phyloP scores from a whole-genome alignment of 2,329 filamentous ascomycete species.

The Penicillium sp. region DNA sequence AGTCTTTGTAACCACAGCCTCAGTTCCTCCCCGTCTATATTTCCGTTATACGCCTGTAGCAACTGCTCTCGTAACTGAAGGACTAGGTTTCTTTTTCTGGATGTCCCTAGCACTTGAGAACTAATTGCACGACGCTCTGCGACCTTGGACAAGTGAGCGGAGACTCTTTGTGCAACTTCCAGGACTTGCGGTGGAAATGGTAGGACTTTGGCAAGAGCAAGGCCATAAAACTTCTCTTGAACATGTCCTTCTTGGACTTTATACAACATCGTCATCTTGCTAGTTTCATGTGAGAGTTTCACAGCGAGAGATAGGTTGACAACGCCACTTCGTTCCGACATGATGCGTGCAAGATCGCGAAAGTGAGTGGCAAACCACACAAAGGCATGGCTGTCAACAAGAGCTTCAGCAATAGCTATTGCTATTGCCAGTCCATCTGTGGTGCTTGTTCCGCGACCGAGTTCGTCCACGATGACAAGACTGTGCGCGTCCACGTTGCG shows the following conservation, averaged over 20 bases:
- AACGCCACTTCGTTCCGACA: slow-evolving; percentile 72
- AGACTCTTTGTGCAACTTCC: slow-evolving; percentile 63
- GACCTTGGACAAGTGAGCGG: slow-evolving; percentile 57
- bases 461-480: slow-evolving; percentile 82
- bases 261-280: slow-evolving; percentile 82
- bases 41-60: slow-evolving; percentile 61
- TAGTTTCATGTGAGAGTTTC: slow-evolving; percentile 54
- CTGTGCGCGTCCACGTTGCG: slow-evolving; percentile 73
- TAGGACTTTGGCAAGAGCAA: slow-evolving; percentile 72
- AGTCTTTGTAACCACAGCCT: slow-evolving; percentile 61
- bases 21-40: slow-evolving; percentile 62
- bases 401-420: slow-evolving; percentile 80
- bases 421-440: slow-evolving; percentile 86
- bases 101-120: slow-evolving; percentile 56
- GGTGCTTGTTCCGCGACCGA: slow-evolving; percentile 86
- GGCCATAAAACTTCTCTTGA: slow-evolving; percentile 72
- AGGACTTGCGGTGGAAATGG: slow-evolving; percentile 68
- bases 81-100: slow-evolving; percentile 67
- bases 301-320: slow-evolving; percentile 78
- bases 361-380: slow-evolving; percentile 97
- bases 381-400: slow-evolving; percentile 72
- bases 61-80: slow-evolving; percentile 70
- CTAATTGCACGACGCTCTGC: slow-evolving; percentile 56
- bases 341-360: slow-evolving; percentile 70
- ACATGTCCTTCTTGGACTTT: slow-evolving; percentile 70